phyloP scores from a whole-genome alignment of 23 red algal genomes.

The Gracilaria domingensis region DNA sequence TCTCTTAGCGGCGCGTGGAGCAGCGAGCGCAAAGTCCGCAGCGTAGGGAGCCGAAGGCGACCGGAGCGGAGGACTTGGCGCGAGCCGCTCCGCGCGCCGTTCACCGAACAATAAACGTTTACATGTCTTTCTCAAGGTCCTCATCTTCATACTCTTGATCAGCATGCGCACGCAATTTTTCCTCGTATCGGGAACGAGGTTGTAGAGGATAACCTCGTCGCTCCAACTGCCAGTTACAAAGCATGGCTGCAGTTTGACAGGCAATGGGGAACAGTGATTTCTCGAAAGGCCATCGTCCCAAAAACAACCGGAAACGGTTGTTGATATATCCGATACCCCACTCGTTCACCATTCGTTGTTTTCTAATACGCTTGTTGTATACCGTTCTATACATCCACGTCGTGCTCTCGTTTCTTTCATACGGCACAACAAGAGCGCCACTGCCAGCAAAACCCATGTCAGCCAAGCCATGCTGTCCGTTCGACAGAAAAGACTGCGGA shows the following conservation, averaged over 20 bases:
- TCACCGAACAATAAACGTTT: too few species aligned
- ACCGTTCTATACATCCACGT: not conserved
- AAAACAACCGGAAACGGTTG: constrained; percentile 48
- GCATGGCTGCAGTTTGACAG: constrained; percentile 7
- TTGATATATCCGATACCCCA: constrained; percentile 36
- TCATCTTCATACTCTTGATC: too few species aligned
- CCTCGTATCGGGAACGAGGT: too few species aligned
- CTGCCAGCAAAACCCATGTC: constrained; percentile 40
- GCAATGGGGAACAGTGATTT: constrained; percentile 1
- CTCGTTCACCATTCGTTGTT: constrained; percentile 43
- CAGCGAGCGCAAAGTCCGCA: too few species aligned
- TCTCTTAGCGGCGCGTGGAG: too few species aligned
- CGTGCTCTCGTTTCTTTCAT: constrained; percentile 12
- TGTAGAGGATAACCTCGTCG: not conserved
- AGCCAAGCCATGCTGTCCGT: constrained; percentile 50
- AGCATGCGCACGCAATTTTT: too few species aligned
- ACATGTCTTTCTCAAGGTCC: too few species aligned
- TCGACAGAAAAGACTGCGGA: not conserved
- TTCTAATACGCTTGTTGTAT: too few species aligned
- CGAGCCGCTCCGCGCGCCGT: too few species aligned
- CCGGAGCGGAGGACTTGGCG: too few species aligned
- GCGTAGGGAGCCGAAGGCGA: too few species aligned
- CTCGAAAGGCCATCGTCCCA: constrained; percentile 27
- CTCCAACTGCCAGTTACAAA: constrained; percentile 19
- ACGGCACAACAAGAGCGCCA: constrained; percentile 9